Base-by-base conservation (phyloP, 805 yeast genomes). In the Starmerella bombi region DNA sequence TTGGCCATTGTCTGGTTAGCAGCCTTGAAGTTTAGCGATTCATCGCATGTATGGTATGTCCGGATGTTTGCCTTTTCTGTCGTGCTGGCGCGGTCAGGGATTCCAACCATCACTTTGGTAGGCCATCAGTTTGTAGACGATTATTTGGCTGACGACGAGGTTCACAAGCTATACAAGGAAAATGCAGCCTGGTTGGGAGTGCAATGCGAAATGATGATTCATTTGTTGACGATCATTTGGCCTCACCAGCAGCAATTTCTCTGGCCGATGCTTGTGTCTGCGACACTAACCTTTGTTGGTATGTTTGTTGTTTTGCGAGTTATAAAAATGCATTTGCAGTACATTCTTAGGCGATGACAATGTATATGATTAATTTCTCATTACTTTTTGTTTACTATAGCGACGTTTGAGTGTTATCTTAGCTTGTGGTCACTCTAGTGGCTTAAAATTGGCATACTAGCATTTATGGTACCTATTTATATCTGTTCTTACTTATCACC, bases 61-160 rank as follows among this genome's bases (percentile, higher is more conserved):
- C 36, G 34, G 4, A 17, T 34, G 5, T 38, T 46, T 28, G 49
- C 41, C 5, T 20, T 36, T 18, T 32, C 44, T 16, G 40, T 44
- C 22, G 43, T 49, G 30, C 25, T 48, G 18, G 37, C 48, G 6
- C 44, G 49, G n/a, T 30, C 46, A 4, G 52, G 53, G 3, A 42
- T 44, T 5, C 46, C 50, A 4, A 38, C 45, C 2, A 43, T 50
- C 34, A 43, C 36, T 18, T 18, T 36, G 15, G 31, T 27, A 3
- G 38, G 45, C 16, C 44, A 40, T 2, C 38, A 35, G 25, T 46
- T 49, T 17, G 44, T 50, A 5, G 34, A 39, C 4, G 39, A 40
- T 9, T 42, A 46, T 22, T 25, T 50, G n/a, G 49, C 44, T 4
- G 51, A 49, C 29, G 49, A 41, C 5, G 52, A 43, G n/a, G 33